A percentile compares a stretch with the other conserved stretches of the same genome.
Evolutionary conservation across 495 filamentous ascomycete species (phyloP).

Genomic region (Lasiosphaeriaceae sp.): DNA sequence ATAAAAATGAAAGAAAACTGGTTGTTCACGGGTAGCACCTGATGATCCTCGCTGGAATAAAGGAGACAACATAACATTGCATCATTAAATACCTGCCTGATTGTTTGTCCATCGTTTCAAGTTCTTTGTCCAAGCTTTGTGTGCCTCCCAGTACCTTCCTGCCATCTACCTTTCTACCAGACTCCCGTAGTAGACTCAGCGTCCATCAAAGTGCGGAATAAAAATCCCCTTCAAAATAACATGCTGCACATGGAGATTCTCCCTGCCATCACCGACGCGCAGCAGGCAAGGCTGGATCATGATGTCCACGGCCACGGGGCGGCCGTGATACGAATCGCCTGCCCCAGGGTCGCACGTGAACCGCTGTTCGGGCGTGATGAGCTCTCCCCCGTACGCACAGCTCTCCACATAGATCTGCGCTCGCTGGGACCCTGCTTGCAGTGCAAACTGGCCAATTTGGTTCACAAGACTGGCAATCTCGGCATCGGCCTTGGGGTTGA

Average conservation of each 20-base stretch:
- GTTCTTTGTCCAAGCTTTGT: too few relatives aligned
- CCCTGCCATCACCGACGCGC: constrained; percentile 8
- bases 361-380: neutral
- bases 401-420: constrained; percentile 8
- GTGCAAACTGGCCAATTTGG: neutral
- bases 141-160: too few relatives aligned
- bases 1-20: too few relatives aligned
- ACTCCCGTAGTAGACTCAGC: too few relatives aligned
- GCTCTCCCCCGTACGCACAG: neutral
- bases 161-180: too few relatives aligned
- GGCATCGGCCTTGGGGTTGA: too few relatives aligned
- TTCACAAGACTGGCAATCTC: neutral
- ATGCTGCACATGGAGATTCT: neutral
- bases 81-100: too few relatives aligned
- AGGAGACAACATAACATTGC: too few relatives aligned
- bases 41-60: too few relatives aligned
- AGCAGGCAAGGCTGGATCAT: constrained; percentile 10
- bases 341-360: neutral
- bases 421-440: constrained; percentile 16
- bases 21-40: too few relatives aligned
- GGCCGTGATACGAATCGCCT: too few relatives aligned
- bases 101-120: too few relatives aligned
- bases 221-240: neutral
- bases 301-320: neutral
- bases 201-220: neutral